phyloP scores from a whole-genome alignment of 2,329 filamentous ascomycete species.

The Sarocladium kiliense region DNA sequence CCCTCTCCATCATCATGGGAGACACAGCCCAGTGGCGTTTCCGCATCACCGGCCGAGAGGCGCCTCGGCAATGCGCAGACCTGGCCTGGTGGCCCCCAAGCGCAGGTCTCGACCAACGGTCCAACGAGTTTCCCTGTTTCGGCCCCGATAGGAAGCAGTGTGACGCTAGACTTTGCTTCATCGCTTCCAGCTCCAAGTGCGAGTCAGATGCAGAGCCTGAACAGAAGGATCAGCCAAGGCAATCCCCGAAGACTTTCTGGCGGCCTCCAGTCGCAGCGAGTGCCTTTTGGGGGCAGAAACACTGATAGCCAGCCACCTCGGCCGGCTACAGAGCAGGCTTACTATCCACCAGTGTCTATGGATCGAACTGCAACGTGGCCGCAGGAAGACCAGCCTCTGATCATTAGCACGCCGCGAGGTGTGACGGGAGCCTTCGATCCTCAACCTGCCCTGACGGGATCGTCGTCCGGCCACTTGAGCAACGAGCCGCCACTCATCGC shows the following conservation, averaged over 20 bases:
- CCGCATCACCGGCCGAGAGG: constrained; percentile 16
- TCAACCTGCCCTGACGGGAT: not conserved
- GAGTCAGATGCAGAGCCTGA: constrained; percentile 33
- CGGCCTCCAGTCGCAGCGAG: constrained; percentile 34
- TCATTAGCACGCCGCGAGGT: constrained; percentile 56
- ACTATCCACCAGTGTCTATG: constrained; percentile 13
- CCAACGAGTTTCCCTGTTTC: constrained; percentile 34
- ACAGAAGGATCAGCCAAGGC: constrained; percentile 31
- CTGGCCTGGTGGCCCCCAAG: constrained; percentile 36
- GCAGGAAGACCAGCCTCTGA: constrained; percentile 47
- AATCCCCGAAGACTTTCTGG: constrained; percentile 38
- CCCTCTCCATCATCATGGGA: constrained; percentile 17
- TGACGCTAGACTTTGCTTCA: constrained; percentile 26
- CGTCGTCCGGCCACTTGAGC: constrained; percentile 20
- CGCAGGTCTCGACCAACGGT: not conserved
- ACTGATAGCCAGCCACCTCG: not conserved
- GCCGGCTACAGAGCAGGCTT: constrained; percentile 15
- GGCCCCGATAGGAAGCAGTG: constrained; percentile 28
- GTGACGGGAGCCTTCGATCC: constrained; percentile 47
- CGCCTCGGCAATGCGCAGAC: constrained; percentile 33
- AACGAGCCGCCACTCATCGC: constrained; percentile 44
- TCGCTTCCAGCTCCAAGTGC: constrained; percentile 33
- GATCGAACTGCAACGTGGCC: constrained; percentile 14
- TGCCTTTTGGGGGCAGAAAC: constrained; percentile 31
- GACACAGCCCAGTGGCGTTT: not conserved